A percentile compares a stretch with the other conserved stretches of the same genome.
Evolutionary conservation across 139 green algal species (phyloP).

Genomic region (Chlorella sp.): DNA sequence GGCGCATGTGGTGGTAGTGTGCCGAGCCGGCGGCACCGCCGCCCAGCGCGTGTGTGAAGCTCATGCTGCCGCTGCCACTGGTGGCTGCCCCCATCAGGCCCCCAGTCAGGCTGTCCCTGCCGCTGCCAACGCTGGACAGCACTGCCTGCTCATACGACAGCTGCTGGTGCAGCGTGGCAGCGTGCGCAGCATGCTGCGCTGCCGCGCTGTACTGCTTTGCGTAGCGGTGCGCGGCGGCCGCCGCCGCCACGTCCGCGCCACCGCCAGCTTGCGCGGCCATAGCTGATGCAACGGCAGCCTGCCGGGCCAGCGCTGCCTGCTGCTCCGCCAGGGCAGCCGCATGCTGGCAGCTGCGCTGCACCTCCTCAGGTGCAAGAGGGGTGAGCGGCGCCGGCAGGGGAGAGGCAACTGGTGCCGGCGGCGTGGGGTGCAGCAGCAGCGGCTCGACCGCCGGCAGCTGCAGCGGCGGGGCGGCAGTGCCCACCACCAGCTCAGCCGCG

Average conservation of each 20-base stretch:
- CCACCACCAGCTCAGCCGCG: not conserved
- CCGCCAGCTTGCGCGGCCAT: not conserved
- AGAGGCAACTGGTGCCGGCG: not conserved
- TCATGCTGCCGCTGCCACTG: not conserved
- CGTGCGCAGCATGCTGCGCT: constrained; percentile 1
- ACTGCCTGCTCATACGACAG: not conserved
- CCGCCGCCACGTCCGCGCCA: not conserved
- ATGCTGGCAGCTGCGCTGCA: not conserved
- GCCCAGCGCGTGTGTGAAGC: not conserved
- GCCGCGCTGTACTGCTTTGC: constrained; percentile 3
- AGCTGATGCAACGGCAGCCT: not conserved
- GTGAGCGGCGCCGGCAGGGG: not conserved
- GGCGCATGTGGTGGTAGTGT: too few species aligned
- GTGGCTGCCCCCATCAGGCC: not conserved
- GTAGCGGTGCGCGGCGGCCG: not conserved
- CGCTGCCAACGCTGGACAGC: not conserved
- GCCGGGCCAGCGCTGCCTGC: not conserved
- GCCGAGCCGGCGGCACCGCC: not conserved
- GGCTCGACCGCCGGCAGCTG: constrained; percentile 14
- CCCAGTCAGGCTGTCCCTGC: not conserved
- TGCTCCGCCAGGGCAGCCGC: not conserved
- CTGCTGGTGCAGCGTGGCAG: not conserved
- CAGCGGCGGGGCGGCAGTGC: not conserved
- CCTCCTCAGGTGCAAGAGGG: not conserved
- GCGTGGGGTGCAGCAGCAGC: not conserved